These are phyloP conservation scores for Mycothermus thermophilus DNA, from an alignment of 495 filamentous ascomycete species.

Conservation along the genomic window DNA sequence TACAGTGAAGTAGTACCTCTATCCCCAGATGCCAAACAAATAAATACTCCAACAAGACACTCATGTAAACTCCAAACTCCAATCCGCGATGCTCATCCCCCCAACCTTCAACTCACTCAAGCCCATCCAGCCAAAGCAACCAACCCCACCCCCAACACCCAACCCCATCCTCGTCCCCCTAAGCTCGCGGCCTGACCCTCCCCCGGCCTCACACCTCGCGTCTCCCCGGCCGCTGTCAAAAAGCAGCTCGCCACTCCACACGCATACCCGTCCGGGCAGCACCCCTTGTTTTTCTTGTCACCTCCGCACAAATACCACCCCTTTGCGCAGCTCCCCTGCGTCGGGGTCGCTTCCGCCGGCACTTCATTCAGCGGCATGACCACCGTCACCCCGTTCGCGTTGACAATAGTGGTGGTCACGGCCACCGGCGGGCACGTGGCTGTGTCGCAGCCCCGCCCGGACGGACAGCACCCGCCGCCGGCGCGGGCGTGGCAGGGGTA, in stretches of 20 bases:
- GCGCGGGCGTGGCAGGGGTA: constrained; percentile 39
- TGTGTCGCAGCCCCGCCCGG: constrained; percentile 62
- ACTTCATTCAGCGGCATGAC: constrained; percentile 41
- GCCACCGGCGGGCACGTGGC: constrained; percentile 39
- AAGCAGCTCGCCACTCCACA: constrained; percentile 63
- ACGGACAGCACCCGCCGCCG: constrained; percentile 51
- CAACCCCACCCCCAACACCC: constrained; percentile 1
- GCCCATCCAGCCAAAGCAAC: not conserved
- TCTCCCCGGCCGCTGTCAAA: constrained; percentile 16
- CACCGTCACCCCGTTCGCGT: constrained; percentile 50
- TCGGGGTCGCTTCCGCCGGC: constrained; percentile 14
- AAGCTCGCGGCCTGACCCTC: constrained; percentile 20
- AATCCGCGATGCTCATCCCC: not conserved
- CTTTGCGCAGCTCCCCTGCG: constrained; percentile 43
- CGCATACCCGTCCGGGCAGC: constrained; percentile 60
- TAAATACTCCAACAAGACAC: not conserved
- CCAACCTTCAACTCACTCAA: not conserved
- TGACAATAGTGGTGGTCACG: constrained; percentile 43
- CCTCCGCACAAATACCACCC: constrained; percentile 60
- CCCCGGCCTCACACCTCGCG: constrained; percentile 47
- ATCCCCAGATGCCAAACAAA: not conserved
- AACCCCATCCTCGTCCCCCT: not conserved
- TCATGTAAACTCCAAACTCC: not conserved
- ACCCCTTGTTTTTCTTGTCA: constrained; percentile 51
- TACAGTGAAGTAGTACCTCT: too few relatives aligned